These are phyloP conservation scores for Micractinium sp. DNA, from an alignment of 139 green algal species.

Conservation along the genomic window DNA sequence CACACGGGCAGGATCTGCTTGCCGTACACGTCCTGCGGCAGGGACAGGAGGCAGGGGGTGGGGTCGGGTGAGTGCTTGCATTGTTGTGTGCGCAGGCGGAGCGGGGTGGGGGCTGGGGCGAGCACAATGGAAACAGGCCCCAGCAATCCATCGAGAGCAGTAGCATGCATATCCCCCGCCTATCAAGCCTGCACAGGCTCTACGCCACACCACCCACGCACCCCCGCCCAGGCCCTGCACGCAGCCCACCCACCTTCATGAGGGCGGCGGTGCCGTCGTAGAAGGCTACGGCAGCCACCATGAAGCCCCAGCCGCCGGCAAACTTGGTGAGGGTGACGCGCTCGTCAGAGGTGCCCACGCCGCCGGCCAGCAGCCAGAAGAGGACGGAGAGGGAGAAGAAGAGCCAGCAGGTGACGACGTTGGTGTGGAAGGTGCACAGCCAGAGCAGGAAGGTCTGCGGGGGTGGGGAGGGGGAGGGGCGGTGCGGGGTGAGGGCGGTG, in stretches of 20 bases:
- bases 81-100: background rate
- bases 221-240: background rate
- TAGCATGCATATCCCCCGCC: too few species aligned
- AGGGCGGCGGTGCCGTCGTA: constrained; percentile 26
- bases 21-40: background rate
- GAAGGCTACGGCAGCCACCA: constrained; percentile 12
- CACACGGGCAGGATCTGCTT: constrained; percentile 22
- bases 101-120: too few species aligned
- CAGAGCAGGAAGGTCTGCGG: constrained; percentile 49
- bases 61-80: background rate
- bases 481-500: background rate
- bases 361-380: constrained; percentile 39
- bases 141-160: too few species aligned
- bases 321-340: constrained; percentile 29
- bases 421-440: constrained; percentile 41
- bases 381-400: constrained; percentile 41
- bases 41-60: background rate
- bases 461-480: background rate
- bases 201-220: background rate
- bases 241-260: constrained; percentile 21
- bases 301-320: constrained; percentile 34
- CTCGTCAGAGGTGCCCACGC: background rate
- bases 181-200: too few species aligned
- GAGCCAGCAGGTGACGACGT: constrained; percentile 30
- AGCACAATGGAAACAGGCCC: too few species aligned